Base-by-base conservation (phyloP, 2,329 filamentous ascomycete species). In the Cryphonectria japonica region DNA sequence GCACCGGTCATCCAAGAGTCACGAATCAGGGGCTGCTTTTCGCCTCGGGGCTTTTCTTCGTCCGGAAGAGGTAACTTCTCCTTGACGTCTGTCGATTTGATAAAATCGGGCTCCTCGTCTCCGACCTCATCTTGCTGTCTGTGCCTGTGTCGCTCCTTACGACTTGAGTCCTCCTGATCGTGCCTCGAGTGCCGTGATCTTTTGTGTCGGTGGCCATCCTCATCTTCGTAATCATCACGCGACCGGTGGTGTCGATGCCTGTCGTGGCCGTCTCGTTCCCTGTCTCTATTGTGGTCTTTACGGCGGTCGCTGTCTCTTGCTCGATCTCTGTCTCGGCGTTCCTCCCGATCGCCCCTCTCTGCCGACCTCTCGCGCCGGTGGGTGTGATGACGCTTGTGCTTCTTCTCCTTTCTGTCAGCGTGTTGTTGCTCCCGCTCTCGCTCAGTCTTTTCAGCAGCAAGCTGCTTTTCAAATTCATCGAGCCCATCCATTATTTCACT, bases 1-100 rank as follows among this genome's bases (percentile, higher is more conserved):
- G 91, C 89, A 0, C 92, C 92, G 72, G 94, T 91, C 96, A 99
- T 99, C 95, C 97, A 99, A 0, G 92, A 89, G 80, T 98, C 96
- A 74, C 97, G 89, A 75, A 90, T 87, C 43, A 91, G 76, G 0
- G 81, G 78, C 71, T 78, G 80, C 75, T 73, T 76, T 73, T 80
- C 73, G 22, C 73, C 72, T 41, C 76, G 72, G 22, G 78, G 73
- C 13, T 67, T 67, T 60, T 76, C 75, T 39, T 79, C 77, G 52
- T 88, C 83, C 0, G 85, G 86, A 4, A 85, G 75, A 1, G 86
- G 85, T 0, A 86, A 76, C 70, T 88, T 85, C 67, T 85, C 81
- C 72, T 87, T 86, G 0, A 83, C 80, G 73, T 87, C 85, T 6
- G 82, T 79, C 0, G 75, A 77, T 69, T 86, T 87, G 46, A 81